Evolutionary conservation across 495 filamentous ascomycete genomes (phyloP).

Genomic region (Annulohypoxylon stygium): DNA sequence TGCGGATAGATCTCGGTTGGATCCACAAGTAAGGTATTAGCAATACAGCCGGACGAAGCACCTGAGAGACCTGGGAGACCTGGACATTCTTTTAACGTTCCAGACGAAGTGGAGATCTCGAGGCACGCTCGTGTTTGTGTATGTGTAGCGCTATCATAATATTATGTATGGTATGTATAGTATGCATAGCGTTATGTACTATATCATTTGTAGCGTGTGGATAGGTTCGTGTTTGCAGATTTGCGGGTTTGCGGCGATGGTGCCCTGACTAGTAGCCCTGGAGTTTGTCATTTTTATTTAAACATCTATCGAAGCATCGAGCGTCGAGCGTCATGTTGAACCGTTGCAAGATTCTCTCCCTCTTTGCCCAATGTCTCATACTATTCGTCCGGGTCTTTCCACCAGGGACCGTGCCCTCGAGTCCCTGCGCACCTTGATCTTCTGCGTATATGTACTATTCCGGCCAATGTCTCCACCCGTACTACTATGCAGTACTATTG

Average conservation of each 20-base stretch:
- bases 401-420: constrained; percentile 1
- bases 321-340: constrained; percentile 1
- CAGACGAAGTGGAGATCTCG: constrained; percentile 38
- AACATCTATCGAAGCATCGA: constrained; percentile 18
- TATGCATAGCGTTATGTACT: background rate
- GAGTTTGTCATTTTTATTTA: constrained; percentile 19
- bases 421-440: background rate
- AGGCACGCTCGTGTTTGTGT: constrained; percentile 17
- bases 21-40: constrained; percentile 35
- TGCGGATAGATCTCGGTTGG: constrained; percentile 42
- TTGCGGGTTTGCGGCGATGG: constrained; percentile 6
- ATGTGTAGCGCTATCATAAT: background rate
- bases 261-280: background rate
- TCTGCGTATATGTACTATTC: too few relatives aligned
- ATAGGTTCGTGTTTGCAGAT: background rate
- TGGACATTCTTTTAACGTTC: constrained; percentile 32
- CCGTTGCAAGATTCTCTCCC: constrained; percentile 2
- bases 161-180: background rate
- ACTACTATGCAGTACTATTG: constrained; percentile 1
- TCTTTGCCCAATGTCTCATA: constrained; percentile 1
- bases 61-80: too few relatives aligned
- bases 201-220: background rate
- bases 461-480: background rate
- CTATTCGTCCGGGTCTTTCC: constrained; percentile 37
- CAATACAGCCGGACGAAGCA: constrained; percentile 45